Conservation (phyloP, 192 early-diverging fungal species). For the Lobosporangium transversale region DNA sequence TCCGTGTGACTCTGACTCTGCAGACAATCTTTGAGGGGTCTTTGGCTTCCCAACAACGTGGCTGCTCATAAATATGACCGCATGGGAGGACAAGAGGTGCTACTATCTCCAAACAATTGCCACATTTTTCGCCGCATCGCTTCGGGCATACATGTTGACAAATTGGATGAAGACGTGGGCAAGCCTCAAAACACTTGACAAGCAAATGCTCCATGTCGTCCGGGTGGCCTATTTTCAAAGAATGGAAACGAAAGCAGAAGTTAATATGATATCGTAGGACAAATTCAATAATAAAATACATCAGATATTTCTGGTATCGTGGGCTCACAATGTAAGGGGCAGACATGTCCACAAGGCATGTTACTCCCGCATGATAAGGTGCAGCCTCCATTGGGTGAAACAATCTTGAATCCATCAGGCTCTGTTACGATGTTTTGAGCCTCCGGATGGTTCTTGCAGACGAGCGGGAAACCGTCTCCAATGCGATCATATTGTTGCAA, state of each 20-base stretch:
- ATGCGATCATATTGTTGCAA: slow-evolving; percentile 40
- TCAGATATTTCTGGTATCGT: too few relatives aligned
- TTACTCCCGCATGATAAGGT: slow-evolving; percentile 44
- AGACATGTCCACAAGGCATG: slow-evolving; percentile 63
- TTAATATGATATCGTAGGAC: too few relatives aligned
- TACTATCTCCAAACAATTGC: slow-evolving; percentile 38
- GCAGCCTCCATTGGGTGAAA: slow-evolving; percentile 66
- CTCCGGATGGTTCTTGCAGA: slow-evolving; percentile 60
- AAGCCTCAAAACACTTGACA: slow-evolving; percentile 57
- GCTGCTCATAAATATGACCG: slow-evolving; percentile 25
- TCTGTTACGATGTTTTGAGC: slow-evolving; percentile 24
- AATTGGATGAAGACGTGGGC: slow-evolving; percentile 42
- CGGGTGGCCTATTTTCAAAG: slow-evolving; percentile 51
- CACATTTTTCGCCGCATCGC: slow-evolving; percentile 61
- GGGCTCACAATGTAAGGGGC: slow-evolving; percentile 53
- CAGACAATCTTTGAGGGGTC: slow-evolving; percentile 29
- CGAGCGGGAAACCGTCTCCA: slow-evolving; percentile 56
- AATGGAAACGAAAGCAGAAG: too few relatives aligned
- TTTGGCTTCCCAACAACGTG: slow-evolving; percentile 28
- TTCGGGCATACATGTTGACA: slow-evolving; percentile 61
- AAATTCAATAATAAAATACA: neutral
- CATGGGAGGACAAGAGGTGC: slow-evolving; percentile 26
- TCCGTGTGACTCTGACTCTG: slow-evolving; percentile 14
- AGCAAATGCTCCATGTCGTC: slow-evolving; percentile 56
- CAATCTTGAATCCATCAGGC: slow-evolving; percentile 37